Evolutionary conservation across 371 early-diverging fungal species (phyloP).

Genomic region (Mortierella sp.): DNA sequence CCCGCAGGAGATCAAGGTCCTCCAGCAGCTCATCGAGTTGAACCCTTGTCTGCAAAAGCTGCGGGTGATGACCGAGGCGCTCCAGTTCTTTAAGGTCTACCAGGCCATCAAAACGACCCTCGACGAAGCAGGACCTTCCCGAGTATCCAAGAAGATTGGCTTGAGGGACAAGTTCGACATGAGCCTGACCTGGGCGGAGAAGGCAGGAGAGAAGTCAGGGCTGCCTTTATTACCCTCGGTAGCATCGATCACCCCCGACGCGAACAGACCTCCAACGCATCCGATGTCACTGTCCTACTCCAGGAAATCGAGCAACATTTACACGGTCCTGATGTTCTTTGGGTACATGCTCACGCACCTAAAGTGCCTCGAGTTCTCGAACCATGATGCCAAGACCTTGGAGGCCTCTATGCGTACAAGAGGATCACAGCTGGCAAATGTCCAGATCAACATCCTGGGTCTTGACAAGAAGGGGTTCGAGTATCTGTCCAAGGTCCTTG

Average conservation of each 20-base stretch:
- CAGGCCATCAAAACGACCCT: constrained; percentile 14
- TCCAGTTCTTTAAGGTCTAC: constrained; percentile 24
- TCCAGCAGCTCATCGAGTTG: constrained; percentile 22
- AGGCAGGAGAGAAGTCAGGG: background rate
- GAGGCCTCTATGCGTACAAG: constrained; percentile 28
- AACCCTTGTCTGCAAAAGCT: constrained; percentile 25
- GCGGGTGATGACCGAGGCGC: constrained; percentile 19
- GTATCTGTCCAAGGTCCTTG: constrained; percentile 19
- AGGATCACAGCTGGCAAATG: constrained; percentile 19
- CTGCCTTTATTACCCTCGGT: background rate
- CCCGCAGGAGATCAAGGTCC: constrained; percentile 7
- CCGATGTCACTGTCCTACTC: constrained; percentile 20
- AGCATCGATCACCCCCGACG: background rate
- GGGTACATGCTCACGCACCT: constrained; percentile 27
- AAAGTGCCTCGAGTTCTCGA: constrained; percentile 24
- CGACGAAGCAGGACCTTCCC: background rate
- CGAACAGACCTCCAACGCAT: background rate
- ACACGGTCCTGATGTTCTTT: constrained; percentile 26
- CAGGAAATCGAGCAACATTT: constrained; percentile 16
- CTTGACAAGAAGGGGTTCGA: constrained; percentile 21
- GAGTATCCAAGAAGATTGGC: constrained; percentile 10
- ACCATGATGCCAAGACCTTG: constrained; percentile 22
- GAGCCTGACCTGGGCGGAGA: constrained; percentile 22
- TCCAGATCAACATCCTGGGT: constrained; percentile 23
- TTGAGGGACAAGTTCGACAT: constrained; percentile 11